These are phyloP conservation scores for Paramicrosporidium saccamoebae DNA, from an alignment of 371 early-diverging fungal genomes.

Conservation along the genomic window DNA sequence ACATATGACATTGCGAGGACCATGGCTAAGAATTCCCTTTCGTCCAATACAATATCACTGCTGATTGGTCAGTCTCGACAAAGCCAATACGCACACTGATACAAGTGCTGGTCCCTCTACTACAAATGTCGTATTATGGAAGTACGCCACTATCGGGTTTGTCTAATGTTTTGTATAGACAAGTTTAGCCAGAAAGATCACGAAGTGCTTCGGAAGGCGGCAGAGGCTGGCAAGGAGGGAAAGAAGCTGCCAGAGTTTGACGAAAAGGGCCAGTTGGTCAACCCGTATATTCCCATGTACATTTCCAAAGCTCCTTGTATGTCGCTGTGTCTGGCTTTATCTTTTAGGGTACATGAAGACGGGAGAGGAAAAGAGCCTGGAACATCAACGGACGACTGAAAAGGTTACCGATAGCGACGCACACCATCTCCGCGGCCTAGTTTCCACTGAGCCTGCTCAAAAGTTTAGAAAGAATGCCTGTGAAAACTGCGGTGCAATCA, in stretches of 20 bases:
- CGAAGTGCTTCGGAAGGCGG: slow-evolving; percentile 59
- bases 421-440: not conserved
- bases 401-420: slow-evolving; percentile 3
- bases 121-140: too few species aligned
- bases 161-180: too few species aligned
- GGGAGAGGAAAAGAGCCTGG: slow-evolving; percentile 43
- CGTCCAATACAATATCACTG: too few species aligned
- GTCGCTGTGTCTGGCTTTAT: slow-evolving; percentile 1
- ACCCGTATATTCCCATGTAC: slow-evolving; percentile 92
- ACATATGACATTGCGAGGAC: slow-evolving; percentile 3
- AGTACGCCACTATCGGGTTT: too few species aligned
- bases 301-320: slow-evolving; percentile 72
- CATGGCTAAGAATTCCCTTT: slow-evolving; percentile 2
- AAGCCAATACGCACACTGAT: too few species aligned
- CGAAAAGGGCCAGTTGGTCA: slow-evolving; percentile 73
- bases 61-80: too few species aligned
- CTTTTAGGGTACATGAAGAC: slow-evolving; percentile 47
- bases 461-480: slow-evolving; percentile 83
- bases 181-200: slow-evolving; percentile 50
- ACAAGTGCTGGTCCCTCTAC: too few species aligned
- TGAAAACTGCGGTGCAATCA: slow-evolving; percentile 76
- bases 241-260: slow-evolving; percentile 61
- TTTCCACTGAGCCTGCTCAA: slow-evolving; percentile 26
- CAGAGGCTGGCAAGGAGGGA: slow-evolving; percentile 61
- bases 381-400: slow-evolving; percentile 39